Percentiles rank a stretch among this genome's conserved stretches.
These are phyloP conservation scores for Hyaloscypha bicolor DNA, from an alignment of 495 filamentous ascomycete genomes.

Conservation along the genomic window DNA sequence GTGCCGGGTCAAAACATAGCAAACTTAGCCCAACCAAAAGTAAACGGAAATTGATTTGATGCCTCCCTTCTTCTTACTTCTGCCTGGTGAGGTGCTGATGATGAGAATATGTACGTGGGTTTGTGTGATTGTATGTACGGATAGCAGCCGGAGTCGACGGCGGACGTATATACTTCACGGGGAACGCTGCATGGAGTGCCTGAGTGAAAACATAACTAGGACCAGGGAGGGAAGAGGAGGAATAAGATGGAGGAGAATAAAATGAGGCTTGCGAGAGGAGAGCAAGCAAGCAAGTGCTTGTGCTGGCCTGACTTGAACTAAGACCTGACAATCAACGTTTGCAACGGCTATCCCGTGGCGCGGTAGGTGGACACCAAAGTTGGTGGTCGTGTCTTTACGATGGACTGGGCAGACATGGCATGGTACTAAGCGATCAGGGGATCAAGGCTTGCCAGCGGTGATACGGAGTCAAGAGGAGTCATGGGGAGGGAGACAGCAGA, in stretches of 20 bases:
- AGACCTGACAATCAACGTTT: conserved; percentile 13
- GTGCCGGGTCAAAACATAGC: neutral
- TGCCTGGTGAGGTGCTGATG: neutral
- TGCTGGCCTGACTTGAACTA: neutral
- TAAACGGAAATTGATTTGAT: neutral
- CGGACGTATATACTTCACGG: neutral
- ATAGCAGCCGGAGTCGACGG: conserved; percentile 2
- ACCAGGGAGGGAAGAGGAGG: neutral
- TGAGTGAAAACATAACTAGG: conserved; percentile 10
- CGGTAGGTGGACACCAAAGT: neutral
- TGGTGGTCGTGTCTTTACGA: conserved; percentile 9
- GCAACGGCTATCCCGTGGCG: conserved; percentile 9
- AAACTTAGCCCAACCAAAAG: neutral
- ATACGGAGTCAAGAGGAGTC: neutral
- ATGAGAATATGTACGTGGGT: neutral
- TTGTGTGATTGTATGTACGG: conserved; percentile 10
- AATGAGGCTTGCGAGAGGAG: neutral
- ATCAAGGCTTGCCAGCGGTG: neutral
- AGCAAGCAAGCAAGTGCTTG: neutral
- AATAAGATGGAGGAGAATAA: neutral
- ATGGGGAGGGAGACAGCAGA: neutral
- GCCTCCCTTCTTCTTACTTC: neutral
- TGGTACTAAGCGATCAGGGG: neutral
- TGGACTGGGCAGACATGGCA: neutral
- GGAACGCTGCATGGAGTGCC: conserved; percentile 9